These are phyloP conservation scores for Cordyceps javanica DNA, from an alignment of 2,329 filamentous ascomycete species.

Conservation along the genomic window DNA sequence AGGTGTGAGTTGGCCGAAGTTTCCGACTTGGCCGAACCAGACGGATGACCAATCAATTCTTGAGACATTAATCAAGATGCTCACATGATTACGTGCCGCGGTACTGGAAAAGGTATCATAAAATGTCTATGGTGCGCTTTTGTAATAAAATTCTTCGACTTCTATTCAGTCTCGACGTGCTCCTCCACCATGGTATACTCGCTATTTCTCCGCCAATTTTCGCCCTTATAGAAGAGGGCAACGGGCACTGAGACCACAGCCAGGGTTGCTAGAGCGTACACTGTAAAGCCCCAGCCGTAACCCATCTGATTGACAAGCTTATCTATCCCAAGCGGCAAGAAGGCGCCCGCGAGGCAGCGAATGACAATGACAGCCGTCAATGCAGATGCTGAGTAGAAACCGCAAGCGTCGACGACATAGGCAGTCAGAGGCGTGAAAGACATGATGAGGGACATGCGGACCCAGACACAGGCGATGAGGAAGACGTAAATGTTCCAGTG, in stretches of 20 bases:
- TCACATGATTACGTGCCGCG: no score
- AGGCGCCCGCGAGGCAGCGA: conserved; percentile 90
- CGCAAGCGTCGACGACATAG: conserved; percentile 14
- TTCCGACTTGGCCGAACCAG: no score
- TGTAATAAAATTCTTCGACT: neutral
- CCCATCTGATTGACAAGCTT: conserved; percentile 50
- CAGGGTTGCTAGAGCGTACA: neutral
- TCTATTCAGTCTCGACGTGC: neutral
- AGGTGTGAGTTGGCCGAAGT: no score
- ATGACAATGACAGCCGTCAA: conserved; percentile 27
- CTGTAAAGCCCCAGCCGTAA: conserved; percentile 4
- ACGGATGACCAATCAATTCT: no score
- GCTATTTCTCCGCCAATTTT: conserved; percentile 31
- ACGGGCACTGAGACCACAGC: conserved; percentile 45
- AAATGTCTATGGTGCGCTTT: neutral
- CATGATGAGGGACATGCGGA: conserved; percentile 12
- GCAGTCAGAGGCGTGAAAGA: conserved; percentile 11
- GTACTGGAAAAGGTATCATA: neutral
- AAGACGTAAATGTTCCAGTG: conserved; percentile 5
- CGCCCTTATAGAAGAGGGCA: conserved; percentile 44
- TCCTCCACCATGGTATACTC: conserved; percentile 10
- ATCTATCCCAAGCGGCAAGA: conserved; percentile 95
- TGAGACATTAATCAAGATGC: no score
- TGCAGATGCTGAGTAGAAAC: conserved; percentile 11
- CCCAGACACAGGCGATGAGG: conserved; percentile 7